Base-by-base conservation (phyloP, 495 filamentous ascomycete species). In the Aspergillus hancockii region DNA sequence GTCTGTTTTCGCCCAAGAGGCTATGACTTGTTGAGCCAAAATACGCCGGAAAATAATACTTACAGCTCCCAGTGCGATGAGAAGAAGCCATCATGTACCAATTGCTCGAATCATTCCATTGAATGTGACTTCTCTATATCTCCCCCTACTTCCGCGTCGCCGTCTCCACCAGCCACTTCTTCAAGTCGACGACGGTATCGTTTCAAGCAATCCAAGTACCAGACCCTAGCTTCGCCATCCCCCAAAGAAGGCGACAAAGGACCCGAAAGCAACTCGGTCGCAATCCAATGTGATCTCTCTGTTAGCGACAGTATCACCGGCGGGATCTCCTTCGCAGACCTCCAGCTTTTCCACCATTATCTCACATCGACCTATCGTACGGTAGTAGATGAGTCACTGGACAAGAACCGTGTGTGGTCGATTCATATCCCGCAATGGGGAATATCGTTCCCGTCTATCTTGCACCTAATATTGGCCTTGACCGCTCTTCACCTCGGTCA, bases 401-500 rank as follows among this genome's bases (percentile, higher is more conserved):
- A 62, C 8, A 52, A 62, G 14, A 41, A 69, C 0, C 4, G 34
- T 0, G 18, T 83, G 16, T 81, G 77, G 75, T 67, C 71, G 32
- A 54, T 63, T 7, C 70, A 74, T 36, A 50, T 79, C n/a, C 71
- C 71, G 1, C 63, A 73, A 63, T 76, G 76, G 67, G 75, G 75
- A 0, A 69, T 81, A 40, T 38, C 65, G 8, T 75, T 75, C 50
- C 74, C 75, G 2, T 77, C 77, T 1, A 73, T 81, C n/a, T 62
- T 79, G 32, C 78, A 80, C 54, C 72, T 79, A 8, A 70, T 79
- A 9, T 65, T 81, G 3, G 69, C 79, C 5, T 61, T 81, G 0
- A 71, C 78, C 2, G 75, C 79, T 0, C 67, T 80, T 0, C 79
- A 81, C 53, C 65, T 80, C 0, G 69, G 68, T n/a, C 52, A 70